Conservation (phyloP, 371 early-diverging fungal genomes). For the Apophysomyces ossiformis region DNA sequence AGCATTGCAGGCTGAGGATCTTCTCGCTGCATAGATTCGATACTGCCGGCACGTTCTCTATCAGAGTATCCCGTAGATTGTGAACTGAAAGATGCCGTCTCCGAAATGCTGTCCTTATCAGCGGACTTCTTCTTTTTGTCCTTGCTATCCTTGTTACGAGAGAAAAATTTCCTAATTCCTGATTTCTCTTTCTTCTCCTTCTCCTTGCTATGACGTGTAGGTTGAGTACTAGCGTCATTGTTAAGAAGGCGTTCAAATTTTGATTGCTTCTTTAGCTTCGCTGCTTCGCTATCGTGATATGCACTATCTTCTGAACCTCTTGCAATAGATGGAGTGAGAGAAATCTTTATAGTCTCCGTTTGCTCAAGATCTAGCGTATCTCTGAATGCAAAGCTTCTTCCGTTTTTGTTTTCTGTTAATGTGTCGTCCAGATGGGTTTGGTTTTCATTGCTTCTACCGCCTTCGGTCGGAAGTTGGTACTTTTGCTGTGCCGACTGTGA, state of each 20-base stretch:
- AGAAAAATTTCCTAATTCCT: conserved; percentile 49
- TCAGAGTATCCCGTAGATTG: conserved; percentile 40
- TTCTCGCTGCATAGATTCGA: conserved; percentile 26
- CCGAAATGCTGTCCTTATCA: conserved; percentile 26
- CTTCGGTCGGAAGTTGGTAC: not conserved
- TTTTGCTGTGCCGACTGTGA: conserved; percentile 15
- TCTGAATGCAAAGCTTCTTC: conserved; percentile 1
- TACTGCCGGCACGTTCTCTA: conserved; percentile 35
- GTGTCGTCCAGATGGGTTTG: not conserved
- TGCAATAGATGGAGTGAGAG: conserved; percentile 52
- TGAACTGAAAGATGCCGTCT: conserved; percentile 44
- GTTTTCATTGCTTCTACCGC: not conserved
- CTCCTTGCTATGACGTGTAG: not conserved
- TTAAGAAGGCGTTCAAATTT: conserved; percentile 29
- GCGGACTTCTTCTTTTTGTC: conserved; percentile 34
- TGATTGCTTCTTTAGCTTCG: conserved; percentile 38
- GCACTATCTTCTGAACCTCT: conserved; percentile 29
- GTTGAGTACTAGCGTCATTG: not conserved
- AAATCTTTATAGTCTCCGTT: conserved; percentile 52
- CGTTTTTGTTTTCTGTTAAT: not conserved
- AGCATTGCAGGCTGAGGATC: conserved; percentile 27
- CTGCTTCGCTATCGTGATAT: conserved; percentile 21
- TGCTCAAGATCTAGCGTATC: conserved; percentile 27
- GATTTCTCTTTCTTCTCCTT: conserved; percentile 41
- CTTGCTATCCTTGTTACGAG: conserved; percentile 33